Evolutionary conservation across 2,329 filamentous ascomycete species (phyloP), one percentile per base, ranked within the genome.

Genomic region (Diplodia sapinea): DNA sequence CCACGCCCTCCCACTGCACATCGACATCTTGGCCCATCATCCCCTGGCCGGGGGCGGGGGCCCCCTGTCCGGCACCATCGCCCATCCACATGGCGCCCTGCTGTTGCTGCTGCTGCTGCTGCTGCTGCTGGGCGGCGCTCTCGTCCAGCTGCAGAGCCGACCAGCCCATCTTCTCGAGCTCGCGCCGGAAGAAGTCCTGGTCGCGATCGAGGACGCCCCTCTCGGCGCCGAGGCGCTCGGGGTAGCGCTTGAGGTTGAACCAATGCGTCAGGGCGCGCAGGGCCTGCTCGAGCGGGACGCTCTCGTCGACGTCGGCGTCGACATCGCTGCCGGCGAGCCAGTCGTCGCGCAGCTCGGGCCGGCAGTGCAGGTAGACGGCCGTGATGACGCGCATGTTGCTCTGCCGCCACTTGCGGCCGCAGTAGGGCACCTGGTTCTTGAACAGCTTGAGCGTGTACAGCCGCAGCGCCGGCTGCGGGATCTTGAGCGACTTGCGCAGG

Each of bases 361-460:
- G 87, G 75, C 94, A 97, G 80, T 97, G 92, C 59, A 99, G 84
- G 79, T 97, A 99, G 1, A 99, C 92, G 3, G 94, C 93, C 0
- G 95, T 99, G 76, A 99, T 99, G 75, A 98, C 94, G 66, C 94
- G 91, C 95, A 99, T 99, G 79, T 99, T 98, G 73, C 89, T 89
- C 81, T 98, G 95, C 15, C 95, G 89, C 95, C 95, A 99, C 82
- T 99, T 99, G 52, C 95, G 90, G 26, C 95, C 94, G 79, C 94
- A 98, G 83, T 97, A 99, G 0, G 95, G 95, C 4, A 99, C 95
- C 79, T 99, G 95, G 69, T 93, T 95, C 80, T 99, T 99, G 88
- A 98, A 98, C 0, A 99, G 86, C 80, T 99, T 99, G 72, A 99
- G 87, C 0, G 95, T 97, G 82, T 98, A 98, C 52, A 97, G 88